phyloP scores from a whole-genome alignment of 805 yeast genomes.

The Isabelozyma gotoi region DNA sequence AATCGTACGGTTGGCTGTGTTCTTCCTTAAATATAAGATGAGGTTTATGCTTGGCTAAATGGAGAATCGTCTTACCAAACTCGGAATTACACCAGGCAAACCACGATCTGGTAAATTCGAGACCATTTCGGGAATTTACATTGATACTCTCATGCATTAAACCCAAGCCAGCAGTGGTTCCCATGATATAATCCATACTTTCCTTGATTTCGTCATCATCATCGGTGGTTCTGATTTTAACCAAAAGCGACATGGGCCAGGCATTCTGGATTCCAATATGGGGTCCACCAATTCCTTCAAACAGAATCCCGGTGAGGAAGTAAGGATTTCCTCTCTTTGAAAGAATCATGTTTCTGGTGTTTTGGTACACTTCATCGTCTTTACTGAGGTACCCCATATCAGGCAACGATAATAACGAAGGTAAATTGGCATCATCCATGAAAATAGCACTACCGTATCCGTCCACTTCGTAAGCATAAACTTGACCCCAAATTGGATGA shows the following conservation, averaged over 20 bases:
- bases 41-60: slow-evolving; percentile 72
- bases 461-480: slow-evolving; percentile 86
- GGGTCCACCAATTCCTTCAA: slow-evolving; percentile 88
- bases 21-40: slow-evolving; percentile 60
- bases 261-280: slow-evolving; percentile 79
- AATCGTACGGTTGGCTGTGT: slow-evolving; percentile 26
- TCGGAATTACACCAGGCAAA: slow-evolving; percentile 94
- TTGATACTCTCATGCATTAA: slow-evolving; percentile 81
- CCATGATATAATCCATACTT: slow-evolving; percentile 50
- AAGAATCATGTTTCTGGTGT: slow-evolving; percentile 76
- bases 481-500: slow-evolving; percentile 71
- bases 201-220: slow-evolving; percentile 66
- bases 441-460: slow-evolving; percentile 72
- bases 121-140: slow-evolving; percentile 51
- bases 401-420: slow-evolving; percentile 77
- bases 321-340: slow-evolving; percentile 76
- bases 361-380: slow-evolving; percentile 63
- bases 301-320: slow-evolving; percentile 57
- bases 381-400: slow-evolving; percentile 63
- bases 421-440: slow-evolving; percentile 93
- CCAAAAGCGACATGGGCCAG: slow-evolving; percentile 88
- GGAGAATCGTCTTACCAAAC: slow-evolving; percentile 82
- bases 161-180: slow-evolving; percentile 71
- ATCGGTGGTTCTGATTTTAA: slow-evolving; percentile 71
- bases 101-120: slow-evolving; percentile 78